A percentile compares a stretch with the other conserved stretches of the same genome.
These are phyloP conservation scores for Eimeria necatrix DNA, from an alignment of 169 alveolate species.

Conservation along the genomic window DNA sequence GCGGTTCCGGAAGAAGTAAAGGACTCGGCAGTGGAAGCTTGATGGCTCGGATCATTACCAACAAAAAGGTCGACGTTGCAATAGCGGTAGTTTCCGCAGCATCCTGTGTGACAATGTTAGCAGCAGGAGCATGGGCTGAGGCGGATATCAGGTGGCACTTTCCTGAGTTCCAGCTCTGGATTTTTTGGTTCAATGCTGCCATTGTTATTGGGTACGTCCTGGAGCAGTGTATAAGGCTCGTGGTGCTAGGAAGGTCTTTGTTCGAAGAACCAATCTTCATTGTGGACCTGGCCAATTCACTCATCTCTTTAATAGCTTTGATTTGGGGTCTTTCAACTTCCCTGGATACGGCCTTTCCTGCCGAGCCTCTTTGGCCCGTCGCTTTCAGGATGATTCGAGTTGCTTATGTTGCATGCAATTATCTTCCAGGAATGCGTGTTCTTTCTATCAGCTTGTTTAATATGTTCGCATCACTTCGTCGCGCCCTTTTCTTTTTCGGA, in stretches of 20 bases:
- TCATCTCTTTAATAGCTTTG: constrained; percentile 19
- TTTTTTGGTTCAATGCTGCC: constrained; percentile 59
- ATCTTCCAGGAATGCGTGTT: constrained; percentile 68
- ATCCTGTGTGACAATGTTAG: constrained; percentile 57
- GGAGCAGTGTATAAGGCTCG: constrained; percentile 41
- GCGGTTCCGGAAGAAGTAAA: constrained; percentile 8
- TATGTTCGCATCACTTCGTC: constrained; percentile 51
- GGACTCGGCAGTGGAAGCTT: not conserved
- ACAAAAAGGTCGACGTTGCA: constrained; percentile 56
- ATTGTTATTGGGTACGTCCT: constrained; percentile 39
- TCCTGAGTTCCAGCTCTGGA: constrained; percentile 44
- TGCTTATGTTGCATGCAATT: constrained; percentile 59
- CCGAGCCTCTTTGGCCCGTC: constrained; percentile 77
- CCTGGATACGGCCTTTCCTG: constrained; percentile 44
- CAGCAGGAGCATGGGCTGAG: constrained; percentile 76
- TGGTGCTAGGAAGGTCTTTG: constrained; percentile 18
- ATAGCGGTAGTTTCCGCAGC: constrained; percentile 49
- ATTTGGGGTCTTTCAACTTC: constrained; percentile 33
- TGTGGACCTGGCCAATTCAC: constrained; percentile 51
- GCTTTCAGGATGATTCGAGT: constrained; percentile 77
- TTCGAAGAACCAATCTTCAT: constrained; percentile 35
- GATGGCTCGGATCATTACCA: constrained; percentile 47
- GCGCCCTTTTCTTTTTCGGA: constrained; percentile 45
- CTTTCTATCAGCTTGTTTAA: constrained; percentile 46
- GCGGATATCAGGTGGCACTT: constrained; percentile 15